phyloP scores from a whole-genome alignment of 2,329 filamentous ascomycete genomes.

The Alternaria ethzedia region DNA sequence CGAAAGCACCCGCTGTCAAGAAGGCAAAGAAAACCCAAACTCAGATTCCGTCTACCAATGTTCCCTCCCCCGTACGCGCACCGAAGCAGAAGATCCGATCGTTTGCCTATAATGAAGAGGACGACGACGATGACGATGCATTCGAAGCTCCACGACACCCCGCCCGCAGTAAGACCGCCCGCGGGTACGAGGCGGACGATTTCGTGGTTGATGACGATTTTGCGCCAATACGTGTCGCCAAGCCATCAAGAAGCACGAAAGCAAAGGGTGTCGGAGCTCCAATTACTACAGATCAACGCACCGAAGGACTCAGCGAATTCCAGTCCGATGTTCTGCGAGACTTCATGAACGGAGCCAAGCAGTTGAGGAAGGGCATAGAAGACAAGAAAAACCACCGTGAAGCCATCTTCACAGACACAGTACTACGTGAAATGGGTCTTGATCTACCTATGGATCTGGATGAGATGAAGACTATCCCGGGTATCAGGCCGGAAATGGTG shows the following conservation, averaged over 20 bases:
- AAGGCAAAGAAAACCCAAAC: slow-evolving; percentile 45
- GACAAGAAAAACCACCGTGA: slow-evolving; percentile 63
- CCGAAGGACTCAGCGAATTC: slow-evolving; percentile 62
- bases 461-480: slow-evolving; percentile 68
- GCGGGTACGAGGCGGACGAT: slow-evolving; percentile 45
- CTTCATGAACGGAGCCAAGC: slow-evolving; percentile 70
- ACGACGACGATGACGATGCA: slow-evolving; percentile 33
- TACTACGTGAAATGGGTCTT: slow-evolving; percentile 76
- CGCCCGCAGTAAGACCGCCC: slow-evolving; percentile 28
- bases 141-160: slow-evolving; percentile 31
- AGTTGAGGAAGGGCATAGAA: slow-evolving; percentile 66
- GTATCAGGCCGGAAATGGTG: slow-evolving; percentile 69
- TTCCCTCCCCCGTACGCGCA: slow-evolving; percentile 68
- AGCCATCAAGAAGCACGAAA: slow-evolving; percentile 46
- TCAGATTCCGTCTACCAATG: slow-evolving; percentile 68
- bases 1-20: slow-evolving; percentile 29
- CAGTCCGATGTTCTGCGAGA: slow-evolving; percentile 68
- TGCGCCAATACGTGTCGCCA: slow-evolving; percentile 45
- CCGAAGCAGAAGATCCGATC: slow-evolving; percentile 45
- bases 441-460: slow-evolving; percentile 67
- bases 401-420: slow-evolving; percentile 70
- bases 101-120: slow-evolving; percentile 33
- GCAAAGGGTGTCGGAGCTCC: slow-evolving; percentile 59
- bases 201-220: slow-evolving; percentile 57
- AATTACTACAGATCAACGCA: slow-evolving; percentile 63